Percentiles rank a stretch among this genome's conserved stretches.
Evolutionary conservation across 495 filamentous ascomycete genomes (phyloP).

Genomic region (Aspergillus asperescens): DNA sequence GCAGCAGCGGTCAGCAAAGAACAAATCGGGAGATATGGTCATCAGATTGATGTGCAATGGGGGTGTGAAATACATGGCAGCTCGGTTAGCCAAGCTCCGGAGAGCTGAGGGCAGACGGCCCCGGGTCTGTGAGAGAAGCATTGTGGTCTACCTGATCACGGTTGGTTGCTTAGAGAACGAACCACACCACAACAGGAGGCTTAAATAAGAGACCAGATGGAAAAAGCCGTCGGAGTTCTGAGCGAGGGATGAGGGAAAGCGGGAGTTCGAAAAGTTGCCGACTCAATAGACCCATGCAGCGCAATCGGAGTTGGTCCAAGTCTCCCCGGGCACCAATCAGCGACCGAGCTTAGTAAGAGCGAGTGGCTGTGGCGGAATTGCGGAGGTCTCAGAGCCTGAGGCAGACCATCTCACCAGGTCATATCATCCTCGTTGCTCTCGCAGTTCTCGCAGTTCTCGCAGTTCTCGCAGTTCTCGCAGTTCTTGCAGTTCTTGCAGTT

Average conservation of each 20-base stretch:
- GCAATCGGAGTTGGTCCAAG: constrained; percentile 25
- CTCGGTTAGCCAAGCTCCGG: constrained; percentile 29
- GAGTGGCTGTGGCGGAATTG: no score
- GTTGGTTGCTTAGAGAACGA: not conserved
- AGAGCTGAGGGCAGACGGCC: constrained; percentile 41
- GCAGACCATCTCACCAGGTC: no score
- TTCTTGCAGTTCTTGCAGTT: no score
- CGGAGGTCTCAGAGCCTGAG: no score
- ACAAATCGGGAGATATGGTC: not conserved
- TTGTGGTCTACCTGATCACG: constrained; percentile 17
- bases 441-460: no score
- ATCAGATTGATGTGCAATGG: not conserved
- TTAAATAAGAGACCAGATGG: not conserved
- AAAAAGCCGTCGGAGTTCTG: constrained; percentile 1
- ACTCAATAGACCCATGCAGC: constrained; percentile 18
- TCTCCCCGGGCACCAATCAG: constrained; percentile 30
- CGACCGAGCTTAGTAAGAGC: constrained; percentile 21
- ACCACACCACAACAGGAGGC: not conserved
- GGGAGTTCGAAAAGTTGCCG: no score
- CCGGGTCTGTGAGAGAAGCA: constrained; percentile 40
- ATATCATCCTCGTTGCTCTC: no score
- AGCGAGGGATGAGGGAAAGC: constrained; percentile 8
- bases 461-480: no score
- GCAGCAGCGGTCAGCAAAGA: constrained; percentile 11
- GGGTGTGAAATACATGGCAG: constrained; percentile 17